Evolutionary conservation across 139 green algal genomes (phyloP).

Genomic region (Chlamydomonas schloesseri): DNA sequence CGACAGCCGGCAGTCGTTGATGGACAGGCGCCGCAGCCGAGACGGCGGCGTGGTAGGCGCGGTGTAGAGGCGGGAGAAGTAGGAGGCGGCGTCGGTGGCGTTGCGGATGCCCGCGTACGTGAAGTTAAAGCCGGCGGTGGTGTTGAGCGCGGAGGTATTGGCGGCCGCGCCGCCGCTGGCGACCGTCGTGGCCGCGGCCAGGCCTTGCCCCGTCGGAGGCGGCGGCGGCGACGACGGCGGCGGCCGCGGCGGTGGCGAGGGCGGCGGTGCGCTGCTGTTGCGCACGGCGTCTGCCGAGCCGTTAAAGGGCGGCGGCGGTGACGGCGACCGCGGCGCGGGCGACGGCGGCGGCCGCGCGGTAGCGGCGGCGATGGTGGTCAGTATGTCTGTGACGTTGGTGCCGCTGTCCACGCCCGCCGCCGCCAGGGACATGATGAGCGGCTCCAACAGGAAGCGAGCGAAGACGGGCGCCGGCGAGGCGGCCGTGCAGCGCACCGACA

Average conservation of each 20-base stretch:
- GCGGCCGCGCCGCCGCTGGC: too few relatives aligned
- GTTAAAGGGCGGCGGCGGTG: background rate
- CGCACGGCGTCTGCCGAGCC: background rate
- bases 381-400: background rate
- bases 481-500: conserved; percentile 6
- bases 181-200: background rate
- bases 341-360: background rate
- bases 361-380: background rate
- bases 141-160: too few relatives aligned
- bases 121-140: background rate
- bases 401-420: conserved; percentile 3
- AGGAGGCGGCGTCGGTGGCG: background rate
- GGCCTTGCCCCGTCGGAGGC: background rate
- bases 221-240: background rate
- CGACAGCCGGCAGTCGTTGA: background rate
- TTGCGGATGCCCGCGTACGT: background rate
- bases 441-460: conserved; percentile 12
- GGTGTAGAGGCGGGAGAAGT: conserved; percentile 26
- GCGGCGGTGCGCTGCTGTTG: background rate
- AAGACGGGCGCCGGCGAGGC: background rate
- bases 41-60: too few relatives aligned
- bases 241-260: background rate
- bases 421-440: conserved; percentile 13
- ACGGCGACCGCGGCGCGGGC: background rate
- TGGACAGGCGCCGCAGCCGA: background rate